A percentile compares a stretch with the other conserved stretches of the same genome.
These are phyloP conservation scores for Mortierella antarctica DNA, from an alignment of 192 early-diverging fungal genomes.

Conservation along the genomic window DNA sequence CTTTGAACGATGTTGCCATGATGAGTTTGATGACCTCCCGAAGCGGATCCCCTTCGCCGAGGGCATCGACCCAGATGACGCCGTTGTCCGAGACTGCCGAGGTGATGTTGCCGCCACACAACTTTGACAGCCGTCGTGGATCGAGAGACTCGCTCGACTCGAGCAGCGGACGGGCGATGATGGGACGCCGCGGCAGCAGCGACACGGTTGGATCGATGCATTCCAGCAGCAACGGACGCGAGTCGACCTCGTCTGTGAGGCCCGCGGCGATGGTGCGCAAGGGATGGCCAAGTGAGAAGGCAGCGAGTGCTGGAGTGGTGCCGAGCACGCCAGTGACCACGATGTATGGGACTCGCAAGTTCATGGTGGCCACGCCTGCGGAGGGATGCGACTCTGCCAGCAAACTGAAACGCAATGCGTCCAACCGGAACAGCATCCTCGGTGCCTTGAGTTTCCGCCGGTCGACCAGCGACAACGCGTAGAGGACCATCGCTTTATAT, in stretches of 20 bases:
- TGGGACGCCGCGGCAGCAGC: conserved; percentile 28
- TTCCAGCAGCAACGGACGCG: conserved; percentile 25
- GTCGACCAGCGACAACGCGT: conserved; percentile 11
- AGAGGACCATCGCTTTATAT: too few species aligned
- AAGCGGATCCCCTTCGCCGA: conserved; percentile 36
- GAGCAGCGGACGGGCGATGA: neutral
- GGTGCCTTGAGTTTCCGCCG: conserved; percentile 41
- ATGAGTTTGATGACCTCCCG: conserved; percentile 34
- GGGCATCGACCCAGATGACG: conserved; percentile 23
- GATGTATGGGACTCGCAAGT: conserved; percentile 44
- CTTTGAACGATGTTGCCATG: conserved; percentile 38
- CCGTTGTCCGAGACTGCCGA: conserved; percentile 15
- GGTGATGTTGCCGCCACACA: conserved; percentile 11
- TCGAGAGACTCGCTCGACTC: conserved; percentile 34
- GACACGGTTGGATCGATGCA: conserved; percentile 29
- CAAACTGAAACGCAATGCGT: conserved; percentile 32
- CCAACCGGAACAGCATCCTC: conserved; percentile 38
- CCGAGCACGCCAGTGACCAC: conserved; percentile 33
- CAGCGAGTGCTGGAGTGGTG: conserved; percentile 40
- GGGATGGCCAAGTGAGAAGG: conserved; percentile 53
- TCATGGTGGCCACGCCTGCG: conserved; percentile 18
- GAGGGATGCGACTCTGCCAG: neutral
- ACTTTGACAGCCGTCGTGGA: conserved; percentile 26
- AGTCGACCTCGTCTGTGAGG: conserved; percentile 24
- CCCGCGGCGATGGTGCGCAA: conserved; percentile 47